A percentile compares a stretch with the other conserved stretches of the same genome.
Conservation (phyloP, 1,284 basidiomycete genomes). For the Leccinum pseudoinsigne region DNA sequence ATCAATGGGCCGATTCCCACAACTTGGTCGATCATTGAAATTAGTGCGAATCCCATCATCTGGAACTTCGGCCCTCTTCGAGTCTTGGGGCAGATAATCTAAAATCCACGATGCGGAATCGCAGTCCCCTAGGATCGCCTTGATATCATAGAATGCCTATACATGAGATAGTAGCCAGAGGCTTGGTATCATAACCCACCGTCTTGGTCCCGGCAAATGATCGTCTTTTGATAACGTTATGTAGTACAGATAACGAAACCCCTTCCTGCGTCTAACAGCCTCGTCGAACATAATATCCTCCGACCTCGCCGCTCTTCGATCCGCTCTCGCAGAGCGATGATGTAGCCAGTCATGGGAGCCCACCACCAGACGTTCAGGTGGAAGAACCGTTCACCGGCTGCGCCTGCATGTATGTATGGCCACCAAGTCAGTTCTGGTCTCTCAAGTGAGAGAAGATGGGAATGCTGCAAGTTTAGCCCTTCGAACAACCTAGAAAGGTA, state of each 20-base stretch:
- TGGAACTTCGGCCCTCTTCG: too few species aligned
- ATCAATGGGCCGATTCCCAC: too few species aligned
- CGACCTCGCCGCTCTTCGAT: background rate
- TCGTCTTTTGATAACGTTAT: background rate
- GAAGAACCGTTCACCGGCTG: background rate
- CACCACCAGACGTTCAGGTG: background rate
- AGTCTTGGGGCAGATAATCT: too few species aligned
- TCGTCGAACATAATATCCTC: background rate
- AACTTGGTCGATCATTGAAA: too few species aligned
- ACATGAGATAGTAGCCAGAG: too few species aligned
- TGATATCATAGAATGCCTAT: too few species aligned
- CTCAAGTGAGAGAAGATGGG: background rate
- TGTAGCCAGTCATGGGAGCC: too few species aligned
- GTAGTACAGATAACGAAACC: background rate
- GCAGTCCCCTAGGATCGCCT: too few species aligned
- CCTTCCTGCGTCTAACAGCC: background rate
- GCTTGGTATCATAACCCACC: background rate
- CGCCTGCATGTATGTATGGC: background rate
- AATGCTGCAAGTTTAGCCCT: slow-evolving; percentile 40
- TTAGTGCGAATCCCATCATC: too few species aligned
- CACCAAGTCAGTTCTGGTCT: background rate
- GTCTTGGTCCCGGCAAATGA: background rate
- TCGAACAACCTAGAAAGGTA: slow-evolving; percentile 41
- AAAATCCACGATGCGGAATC: too few species aligned
- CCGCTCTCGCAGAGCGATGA: background rate